Conservation (phyloP, 495 filamentous ascomycete genomes). For the Aspergillus heteromorphus region DNA sequence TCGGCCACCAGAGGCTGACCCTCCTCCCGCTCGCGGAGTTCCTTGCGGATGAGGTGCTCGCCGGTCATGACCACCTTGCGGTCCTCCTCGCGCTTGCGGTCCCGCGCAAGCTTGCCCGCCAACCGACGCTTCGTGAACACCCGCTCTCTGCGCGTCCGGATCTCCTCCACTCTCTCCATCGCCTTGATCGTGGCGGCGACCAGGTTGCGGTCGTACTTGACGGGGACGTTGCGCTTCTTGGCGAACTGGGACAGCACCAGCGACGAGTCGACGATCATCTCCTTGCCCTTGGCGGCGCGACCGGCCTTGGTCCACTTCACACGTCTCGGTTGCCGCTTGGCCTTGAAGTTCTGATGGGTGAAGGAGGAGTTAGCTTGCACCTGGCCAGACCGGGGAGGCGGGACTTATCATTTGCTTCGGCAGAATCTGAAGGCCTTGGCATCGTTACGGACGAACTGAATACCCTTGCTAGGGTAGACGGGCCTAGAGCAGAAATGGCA, state of each 20-base stretch:
- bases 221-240: conserved; percentile 85
- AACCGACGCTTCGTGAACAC: conserved; percentile 89
- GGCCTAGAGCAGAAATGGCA: conserved; percentile 85
- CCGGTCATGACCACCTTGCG: conserved; percentile 86
- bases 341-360: conserved; percentile 92
- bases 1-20: conserved; percentile 36
- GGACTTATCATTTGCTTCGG: conserved; percentile 64
- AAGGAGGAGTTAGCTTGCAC: not conserved
- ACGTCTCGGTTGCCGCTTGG: conserved; percentile 85
- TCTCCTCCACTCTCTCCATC: conserved; percentile 88
- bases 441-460: conserved; percentile 64
- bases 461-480: conserved; percentile 83
- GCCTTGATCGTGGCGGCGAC: conserved; percentile 81
- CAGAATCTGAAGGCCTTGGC: conserved; percentile 51
- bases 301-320: conserved; percentile 79
- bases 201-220: conserved; percentile 90
- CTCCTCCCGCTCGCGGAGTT: conserved; percentile 42
- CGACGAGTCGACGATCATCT: conserved; percentile 92
- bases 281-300: conserved; percentile 73
- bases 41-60: conserved; percentile 67
- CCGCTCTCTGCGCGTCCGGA: conserved; percentile 74
- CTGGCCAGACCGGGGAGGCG: not conserved
- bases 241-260: conserved; percentile 88
- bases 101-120: conserved; percentile 78
- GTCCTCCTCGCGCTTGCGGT: conserved; percentile 62